A percentile compares a stretch with the other conserved stretches of the same genome.
phyloP scores from a whole-genome alignment of 2,329 filamentous ascomycete genomes.

The Fusarium sp. region DNA sequence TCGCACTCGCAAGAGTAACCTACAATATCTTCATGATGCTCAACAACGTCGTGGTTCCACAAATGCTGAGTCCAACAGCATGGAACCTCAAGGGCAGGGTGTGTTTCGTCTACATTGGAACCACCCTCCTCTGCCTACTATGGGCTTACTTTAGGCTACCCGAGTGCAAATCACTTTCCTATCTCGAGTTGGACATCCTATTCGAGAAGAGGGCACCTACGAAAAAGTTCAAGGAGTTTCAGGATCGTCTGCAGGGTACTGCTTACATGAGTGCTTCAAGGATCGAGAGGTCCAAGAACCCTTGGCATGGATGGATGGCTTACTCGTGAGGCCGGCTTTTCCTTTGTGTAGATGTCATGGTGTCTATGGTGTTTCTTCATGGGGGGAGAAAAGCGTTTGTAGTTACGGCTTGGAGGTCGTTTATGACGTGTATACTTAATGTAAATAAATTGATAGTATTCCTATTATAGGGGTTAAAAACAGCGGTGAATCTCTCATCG shows the following conservation, averaged over 20 bases:
- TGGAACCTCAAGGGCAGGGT: constrained; percentile 45
- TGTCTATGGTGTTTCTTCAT: neutral
- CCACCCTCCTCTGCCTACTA: constrained; percentile 35
- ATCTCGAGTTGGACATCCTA: constrained; percentile 45
- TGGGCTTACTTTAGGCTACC: constrained; percentile 48
- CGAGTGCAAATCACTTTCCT: constrained; percentile 45
- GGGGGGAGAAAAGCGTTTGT: neutral
- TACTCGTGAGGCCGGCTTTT: constrained; percentile 23
- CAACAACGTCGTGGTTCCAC: constrained; percentile 45
- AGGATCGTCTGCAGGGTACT: constrained; percentile 36
- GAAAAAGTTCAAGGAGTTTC: constrained; percentile 49
- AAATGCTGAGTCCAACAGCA: constrained; percentile 46
- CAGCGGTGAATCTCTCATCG: neutral
- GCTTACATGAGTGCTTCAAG: constrained; percentile 36
- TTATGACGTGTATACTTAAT: neutral
- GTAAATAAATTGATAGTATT: neutral
- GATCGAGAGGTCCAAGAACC: constrained; percentile 35
- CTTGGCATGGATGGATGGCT: constrained; percentile 43
- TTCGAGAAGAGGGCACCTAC: constrained; percentile 46
- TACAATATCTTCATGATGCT: constrained; percentile 43
- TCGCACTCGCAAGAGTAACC: constrained; percentile 52
- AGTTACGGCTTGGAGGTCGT: neutral
- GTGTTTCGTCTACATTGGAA: constrained; percentile 41
- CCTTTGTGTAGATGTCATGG: neutral
- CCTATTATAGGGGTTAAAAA: neutral